Conservation (phyloP, 768 basidiomycete species). For the Chalciporus sphaerocephalus region DNA sequence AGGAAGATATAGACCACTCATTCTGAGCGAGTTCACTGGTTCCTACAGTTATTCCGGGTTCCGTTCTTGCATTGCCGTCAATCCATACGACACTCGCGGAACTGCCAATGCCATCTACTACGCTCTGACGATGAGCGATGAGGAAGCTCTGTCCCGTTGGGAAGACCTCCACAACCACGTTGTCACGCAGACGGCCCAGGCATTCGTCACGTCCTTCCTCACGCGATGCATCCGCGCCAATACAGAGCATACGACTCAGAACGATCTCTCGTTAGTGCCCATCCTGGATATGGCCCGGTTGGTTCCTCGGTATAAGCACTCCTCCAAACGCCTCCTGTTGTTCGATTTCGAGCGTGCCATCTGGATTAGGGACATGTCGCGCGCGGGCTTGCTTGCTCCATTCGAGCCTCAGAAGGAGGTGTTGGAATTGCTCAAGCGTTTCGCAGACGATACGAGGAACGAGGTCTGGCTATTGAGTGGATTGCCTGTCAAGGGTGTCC, state of each 20-base stretch:
- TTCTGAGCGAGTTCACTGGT: conserved; percentile 86
- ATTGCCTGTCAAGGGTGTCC: conserved; percentile 53
- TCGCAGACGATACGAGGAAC: conserved; percentile 63
- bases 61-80: conserved; percentile 79
- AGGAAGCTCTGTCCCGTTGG: conserved; percentile 73
- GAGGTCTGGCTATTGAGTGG: conserved; percentile 84
- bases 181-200: conserved; percentile 79
- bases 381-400: conserved; percentile 39
- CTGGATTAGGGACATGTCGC: conserved; percentile 60
- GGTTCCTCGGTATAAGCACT: conserved; percentile 65
- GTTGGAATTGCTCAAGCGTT: conserved; percentile 48
- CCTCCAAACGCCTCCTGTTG: conserved; percentile 59
- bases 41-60: conserved; percentile 85
- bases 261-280: conserved; percentile 34
- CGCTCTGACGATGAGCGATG: conserved; percentile 74
- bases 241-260: conserved; percentile 51
- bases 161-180: conserved; percentile 85
- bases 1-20: conserved; percentile 58
- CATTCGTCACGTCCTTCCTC: conserved; percentile 77
- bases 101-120: conserved; percentile 73
- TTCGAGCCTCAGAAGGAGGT: conserved; percentile 38
- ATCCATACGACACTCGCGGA: conserved; percentile 82
- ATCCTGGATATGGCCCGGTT: conserved; percentile 45
- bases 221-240: conserved; percentile 68
- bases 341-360: conserved; percentile 78